Evolutionary conservation across 257 asterid genomes (phyloP).

Genomic region (Penstemon davidsonii): DNA sequence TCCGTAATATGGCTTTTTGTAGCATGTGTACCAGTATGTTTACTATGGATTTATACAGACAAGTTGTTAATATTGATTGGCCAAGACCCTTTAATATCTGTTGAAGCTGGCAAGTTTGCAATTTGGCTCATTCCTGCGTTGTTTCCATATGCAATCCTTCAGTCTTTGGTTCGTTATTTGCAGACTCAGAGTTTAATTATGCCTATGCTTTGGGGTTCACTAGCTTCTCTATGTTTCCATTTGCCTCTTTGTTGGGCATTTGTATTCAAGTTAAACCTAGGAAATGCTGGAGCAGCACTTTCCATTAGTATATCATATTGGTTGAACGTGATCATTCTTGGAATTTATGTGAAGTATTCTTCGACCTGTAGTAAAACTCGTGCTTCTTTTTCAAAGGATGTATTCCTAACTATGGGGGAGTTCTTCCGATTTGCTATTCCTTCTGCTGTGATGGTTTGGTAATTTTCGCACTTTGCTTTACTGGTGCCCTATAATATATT

Average conservation of each 20-base stretch:
- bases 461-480: slow-evolving; percentile 8
- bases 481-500: background rate
- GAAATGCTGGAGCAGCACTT: slow-evolving; percentile 48
- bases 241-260: slow-evolving; percentile 47
- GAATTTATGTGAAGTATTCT: slow-evolving; percentile 37
- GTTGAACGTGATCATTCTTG: slow-evolving; percentile 42
- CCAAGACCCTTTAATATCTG: slow-evolving; percentile 46
- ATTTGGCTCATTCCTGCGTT: slow-evolving; percentile 47
- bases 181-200: slow-evolving; percentile 51
- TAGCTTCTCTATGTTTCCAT: slow-evolving; percentile 35
- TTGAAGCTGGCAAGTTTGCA: slow-evolving; percentile 49
- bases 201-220: slow-evolving; percentile 43
- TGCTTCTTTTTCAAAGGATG: slow-evolving; percentile 38
- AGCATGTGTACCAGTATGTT: slow-evolving; percentile 39
- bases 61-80: slow-evolving; percentile 37
- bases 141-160: slow-evolving; percentile 49
- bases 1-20: slow-evolving; percentile 41
- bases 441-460: slow-evolving; percentile 48
- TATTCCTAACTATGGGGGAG: slow-evolving; percentile 29
- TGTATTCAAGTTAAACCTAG: slow-evolving; percentile 41
- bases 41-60: slow-evolving; percentile 42
- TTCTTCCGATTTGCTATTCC: slow-evolving; percentile 49
- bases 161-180: slow-evolving; percentile 39
- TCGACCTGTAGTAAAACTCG: slow-evolving; percentile 38
- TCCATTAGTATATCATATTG: slow-evolving; percentile 41